Base-by-base conservation (phyloP, 257 asterid genomes). In the Nicotiana obtusifolia region DNA sequence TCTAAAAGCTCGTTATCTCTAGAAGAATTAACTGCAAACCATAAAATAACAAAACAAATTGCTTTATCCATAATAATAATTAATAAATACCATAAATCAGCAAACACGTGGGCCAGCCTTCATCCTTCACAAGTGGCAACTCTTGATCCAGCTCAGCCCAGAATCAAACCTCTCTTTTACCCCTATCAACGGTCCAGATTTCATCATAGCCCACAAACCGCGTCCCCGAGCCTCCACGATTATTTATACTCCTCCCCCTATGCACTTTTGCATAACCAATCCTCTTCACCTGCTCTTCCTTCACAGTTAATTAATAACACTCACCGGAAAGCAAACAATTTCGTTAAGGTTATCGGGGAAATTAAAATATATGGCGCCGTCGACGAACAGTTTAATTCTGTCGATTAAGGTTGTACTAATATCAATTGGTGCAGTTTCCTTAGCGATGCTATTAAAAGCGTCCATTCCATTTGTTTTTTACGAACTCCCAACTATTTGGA, bases 401-500 rank as follows among this genome's bases (percentile, higher is more conserved):
- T 84, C 90, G 17, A 28, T 88, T 77, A 93, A 93, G 87, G 77
- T 90, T 80, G 7, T 88, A 10, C 52, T 93, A 52, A 83, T 94
- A 62, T 88, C 94, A 24, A 86, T 84, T 7, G 95, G 95, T 56
- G 86, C 89, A 24, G 79, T 93, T 57, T 84, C 94, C 2, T 24
- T 92, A 4, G 90, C 89, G 16, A 30, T 84, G 82, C 93, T 81
- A 26, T 56, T 88, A 5, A 88, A 76, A 78, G 26, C 80, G 24
- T 82, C 89, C 2, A 81, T 88, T 68, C 98, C 95, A 13, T 7
- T 83, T 0, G 78, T 91, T 7, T 80, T 81, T 33, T 9, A 81
- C 17, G 89, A 86, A 10, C 54, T 87, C 35, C 96, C 96, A 10
- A 80, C 85, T 59, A 19, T 89, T 31, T 92, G 94, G 91, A 89